Evolutionary conservation across 140 eudicot genomes (phyloP).

Genomic region (Ambrosia hybrid): DNA sequence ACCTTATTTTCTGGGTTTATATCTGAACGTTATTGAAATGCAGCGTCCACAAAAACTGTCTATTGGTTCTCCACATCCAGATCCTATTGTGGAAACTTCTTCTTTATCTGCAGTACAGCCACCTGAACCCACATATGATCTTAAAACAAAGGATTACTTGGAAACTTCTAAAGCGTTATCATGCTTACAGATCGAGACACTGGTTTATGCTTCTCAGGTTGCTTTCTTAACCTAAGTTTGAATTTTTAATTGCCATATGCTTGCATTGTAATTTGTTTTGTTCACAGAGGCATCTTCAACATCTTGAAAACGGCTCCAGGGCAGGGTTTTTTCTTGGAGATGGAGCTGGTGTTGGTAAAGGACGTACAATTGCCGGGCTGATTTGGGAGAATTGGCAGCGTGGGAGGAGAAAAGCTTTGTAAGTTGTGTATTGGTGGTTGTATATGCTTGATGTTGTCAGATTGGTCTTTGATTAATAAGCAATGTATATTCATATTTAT

Average conservation of each 20-base stretch:
- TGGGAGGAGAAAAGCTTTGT: slow-evolving; percentile 91
- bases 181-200: slow-evolving; percentile 93
- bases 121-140: slow-evolving; percentile 94
- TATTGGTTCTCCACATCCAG: slow-evolving; percentile 96
- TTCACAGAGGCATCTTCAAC: slow-evolving; percentile 93
- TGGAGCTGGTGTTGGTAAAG: slow-evolving; percentile 99
- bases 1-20: background rate
- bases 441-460: slow-evolving; percentile 20
- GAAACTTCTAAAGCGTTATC: slow-evolving; percentile 78
- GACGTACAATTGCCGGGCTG: slow-evolving; percentile 95
- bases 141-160: slow-evolving; percentile 65
- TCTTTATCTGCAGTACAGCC: slow-evolving; percentile 98
- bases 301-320: slow-evolving; percentile 72
- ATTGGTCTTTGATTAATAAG: slow-evolving; percentile 17
- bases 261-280: slow-evolving; percentile 28
- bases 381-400: slow-evolving; percentile 99
- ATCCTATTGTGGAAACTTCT: slow-evolving; percentile 96
- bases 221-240: slow-evolving; percentile 11
- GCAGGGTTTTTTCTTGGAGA: slow-evolving; percentile 98
- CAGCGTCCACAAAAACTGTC: slow-evolving; percentile 97
- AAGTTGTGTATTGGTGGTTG: slow-evolving; percentile 39
- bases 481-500: background rate
- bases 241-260: slow-evolving; percentile 12
- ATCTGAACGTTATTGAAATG: slow-evolving; percentile 22
- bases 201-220: slow-evolving; percentile 99